phyloP scores from a whole-genome alignment of 768 basidiomycete species.

The Termitomyces eurrhizus region DNA sequence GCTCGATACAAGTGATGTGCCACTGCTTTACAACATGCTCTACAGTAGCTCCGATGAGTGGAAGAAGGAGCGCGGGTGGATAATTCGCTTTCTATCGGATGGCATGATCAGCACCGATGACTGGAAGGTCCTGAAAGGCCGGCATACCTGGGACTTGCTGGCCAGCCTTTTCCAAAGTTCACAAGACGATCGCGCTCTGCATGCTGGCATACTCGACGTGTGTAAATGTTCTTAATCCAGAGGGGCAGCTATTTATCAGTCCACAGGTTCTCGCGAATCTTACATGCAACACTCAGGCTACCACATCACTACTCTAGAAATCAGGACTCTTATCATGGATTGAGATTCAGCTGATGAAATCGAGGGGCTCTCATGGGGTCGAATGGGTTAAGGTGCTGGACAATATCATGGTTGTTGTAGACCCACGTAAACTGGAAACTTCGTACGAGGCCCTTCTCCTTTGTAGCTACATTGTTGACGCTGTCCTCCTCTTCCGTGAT shows the following conservation, averaged over 20 bases:
- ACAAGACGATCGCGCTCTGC: constrained; percentile 44
- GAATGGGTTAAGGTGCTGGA: constrained; percentile 67
- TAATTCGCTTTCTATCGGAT: constrained; percentile 76
- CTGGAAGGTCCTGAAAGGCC: constrained; percentile 74
- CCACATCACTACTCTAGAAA: constrained; percentile 66
- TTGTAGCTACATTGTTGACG: constrained; percentile 88
- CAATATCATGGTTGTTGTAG: constrained; percentile 52
- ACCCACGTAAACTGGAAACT: constrained; percentile 47
- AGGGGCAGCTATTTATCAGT: not conserved
- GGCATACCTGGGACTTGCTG: constrained; percentile 87
- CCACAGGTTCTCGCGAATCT: constrained; percentile 69
- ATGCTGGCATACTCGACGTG: constrained; percentile 67
- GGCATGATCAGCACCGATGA: constrained; percentile 74
- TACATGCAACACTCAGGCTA: constrained; percentile 65
- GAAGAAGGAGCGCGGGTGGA: constrained; percentile 90
- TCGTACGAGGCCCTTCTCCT: too few species aligned
- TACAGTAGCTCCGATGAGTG: constrained; percentile 79
- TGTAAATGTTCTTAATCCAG: constrained; percentile 13
- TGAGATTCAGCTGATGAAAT: constrained; percentile 56
- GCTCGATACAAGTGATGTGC: constrained; percentile 79
- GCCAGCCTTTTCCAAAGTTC: constrained; percentile 78
- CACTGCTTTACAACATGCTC: constrained; percentile 85
- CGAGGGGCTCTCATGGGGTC: constrained; percentile 35
- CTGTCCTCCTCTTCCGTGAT: constrained; percentile 80
- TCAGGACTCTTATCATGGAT: constrained; percentile 80